phyloP scores from a whole-genome alignment of 1,284 basidiomycete genomes.

The Meira miltonrushii region DNA sequence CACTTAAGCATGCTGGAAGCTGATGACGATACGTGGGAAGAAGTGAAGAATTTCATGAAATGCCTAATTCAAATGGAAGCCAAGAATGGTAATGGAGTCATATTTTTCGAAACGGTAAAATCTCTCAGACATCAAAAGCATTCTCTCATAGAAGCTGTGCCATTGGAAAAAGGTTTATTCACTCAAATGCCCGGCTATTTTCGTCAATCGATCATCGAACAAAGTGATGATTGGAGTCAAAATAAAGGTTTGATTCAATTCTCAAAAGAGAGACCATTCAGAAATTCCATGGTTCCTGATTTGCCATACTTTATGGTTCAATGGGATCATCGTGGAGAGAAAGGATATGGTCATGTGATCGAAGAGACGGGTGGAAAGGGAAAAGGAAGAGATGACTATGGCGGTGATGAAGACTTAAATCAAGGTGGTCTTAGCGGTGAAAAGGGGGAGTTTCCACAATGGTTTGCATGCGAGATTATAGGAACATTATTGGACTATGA shows the following conservation, averaged over 20 bases:
- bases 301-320: slow-evolving; percentile 98
- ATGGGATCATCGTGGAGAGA: slow-evolving; percentile 82
- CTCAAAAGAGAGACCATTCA: slow-evolving; percentile 54
- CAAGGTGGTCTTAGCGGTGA: slow-evolving; percentile 2
- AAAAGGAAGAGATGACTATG: slow-evolving; percentile 67
- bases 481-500: slow-evolving; percentile 84
- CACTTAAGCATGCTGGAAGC: slow-evolving; percentile 83
- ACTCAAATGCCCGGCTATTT: slow-evolving; percentile 87
- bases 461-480: slow-evolving; percentile 87
- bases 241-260: slow-evolving; percentile 96
- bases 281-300: slow-evolving; percentile 70
- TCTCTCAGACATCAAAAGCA: slow-evolving; percentile 81
- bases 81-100: slow-evolving; percentile 71
- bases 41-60: slow-evolving; percentile 86
- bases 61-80: slow-evolving; percentile 91
- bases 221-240: slow-evolving; percentile 93
- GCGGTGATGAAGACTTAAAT: slow-evolving; percentile 67
- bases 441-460: slow-evolving; percentile 20
- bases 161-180: slow-evolving; percentile 76
- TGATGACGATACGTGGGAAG: slow-evolving; percentile 91
- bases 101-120: slow-evolving; percentile 90
- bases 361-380: slow-evolving; percentile 58
- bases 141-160: slow-evolving; percentile 82
- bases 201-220: slow-evolving; percentile 82
- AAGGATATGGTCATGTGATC: slow-evolving; percentile 69